Base-by-base conservation (phyloP, 2,329 filamentous ascomycete genomes). In the Coniochaeta sp. region DNA sequence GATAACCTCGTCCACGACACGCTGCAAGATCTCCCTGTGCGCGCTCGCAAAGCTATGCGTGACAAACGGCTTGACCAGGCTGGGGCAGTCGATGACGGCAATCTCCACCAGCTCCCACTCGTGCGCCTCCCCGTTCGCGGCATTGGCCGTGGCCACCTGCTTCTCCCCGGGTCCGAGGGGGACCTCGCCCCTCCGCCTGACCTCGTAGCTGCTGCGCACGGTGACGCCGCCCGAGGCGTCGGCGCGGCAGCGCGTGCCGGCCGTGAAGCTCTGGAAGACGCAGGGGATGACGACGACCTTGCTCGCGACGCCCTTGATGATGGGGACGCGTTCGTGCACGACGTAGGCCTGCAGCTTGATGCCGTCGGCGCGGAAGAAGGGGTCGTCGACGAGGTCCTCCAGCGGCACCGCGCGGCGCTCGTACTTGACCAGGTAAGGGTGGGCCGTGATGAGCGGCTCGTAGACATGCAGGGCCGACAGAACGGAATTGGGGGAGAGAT, bases 231-330 rank as follows among this genome's bases (percentile, higher is more conserved):
- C 71, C 3, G 67, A 63, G 4, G 73, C 72, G 35, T 71, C 63
- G 48, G 70, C 73, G 33, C 73, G 65, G 50, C 68, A 68, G n/a
- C 73, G 67, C 27, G 73, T 61, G 47, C 73, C 73, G 31, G 64
- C 60, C 20, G 64, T 62, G 28, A 71, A 66, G 53, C 61, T 65
- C 58, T 76, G 73, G 55, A 76, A 74, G 26, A 72, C 65, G 54
- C 70, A 71, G 4, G 69, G 68, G 52, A 76, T 69, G 49, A 57
- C 57, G 32, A 76, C 65, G 28, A 69, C 66, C 57, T 69, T 74
- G 46, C 58, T 63, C 0, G 56, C 58, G 22, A 73, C 55, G 45
- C 71, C 69, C 1, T 73, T 71, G 6, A 74, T 64, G 56, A 75
- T 65, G 51, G 67, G 59, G 35, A 68, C 60, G 55, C 67, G 66